Evolutionary conservation across 2,329 filamentous ascomycete species (phyloP), one percentile per base, ranked within the genome.

Genomic region (Fusarium compactum): DNA sequence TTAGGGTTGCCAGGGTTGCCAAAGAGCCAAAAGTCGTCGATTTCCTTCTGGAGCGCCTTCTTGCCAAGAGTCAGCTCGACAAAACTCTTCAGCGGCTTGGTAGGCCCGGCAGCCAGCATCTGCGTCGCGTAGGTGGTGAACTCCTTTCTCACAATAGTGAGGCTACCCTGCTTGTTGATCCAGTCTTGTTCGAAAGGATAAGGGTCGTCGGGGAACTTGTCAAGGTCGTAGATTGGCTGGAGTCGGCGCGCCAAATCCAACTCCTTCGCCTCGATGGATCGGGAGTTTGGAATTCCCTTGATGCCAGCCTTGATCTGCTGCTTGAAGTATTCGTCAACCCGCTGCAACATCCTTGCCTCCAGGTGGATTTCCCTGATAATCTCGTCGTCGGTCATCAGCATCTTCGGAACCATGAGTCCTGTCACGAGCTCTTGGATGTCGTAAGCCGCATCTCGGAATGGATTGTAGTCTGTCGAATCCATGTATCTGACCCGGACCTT

Each of bases 191-290:
- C 27, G 18, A 48, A 32, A 3, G 20, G 1, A 10, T 0, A 20
- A 2, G 20, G 14, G 6, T 32, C n/a, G 2, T 48, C 8, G 14
- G 41, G 20, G 22, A 22, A 44, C 3, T 11, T 16, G 0, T 44
- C 22, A 20, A 44, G 29, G 8, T 30, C 14, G 9, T 30, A 48
- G 0, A 22, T 4, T 0, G 41, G 20, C 3, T 48, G 6, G 0
- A 32, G 6, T 3, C 8, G 6, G 9, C n/a, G 12, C 2, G 27
- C 27, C 10, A 20, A 32, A 0, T 32, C 22, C 2, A 48, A 3
- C 4, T 48, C 27, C 15, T 20, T 8, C 1, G 18, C 2, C 1
- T 52, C 27, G 12, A 52, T 15, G 9, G 4, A 2, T 27, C 5
- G 4, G 1, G 32, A 52, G 18, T 52, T 52, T 1, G 48, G 48